Evolutionary conservation across 176 grass and related monocot genomes (phyloP).

Genomic region (Chrysopogon serrulatus): DNA sequence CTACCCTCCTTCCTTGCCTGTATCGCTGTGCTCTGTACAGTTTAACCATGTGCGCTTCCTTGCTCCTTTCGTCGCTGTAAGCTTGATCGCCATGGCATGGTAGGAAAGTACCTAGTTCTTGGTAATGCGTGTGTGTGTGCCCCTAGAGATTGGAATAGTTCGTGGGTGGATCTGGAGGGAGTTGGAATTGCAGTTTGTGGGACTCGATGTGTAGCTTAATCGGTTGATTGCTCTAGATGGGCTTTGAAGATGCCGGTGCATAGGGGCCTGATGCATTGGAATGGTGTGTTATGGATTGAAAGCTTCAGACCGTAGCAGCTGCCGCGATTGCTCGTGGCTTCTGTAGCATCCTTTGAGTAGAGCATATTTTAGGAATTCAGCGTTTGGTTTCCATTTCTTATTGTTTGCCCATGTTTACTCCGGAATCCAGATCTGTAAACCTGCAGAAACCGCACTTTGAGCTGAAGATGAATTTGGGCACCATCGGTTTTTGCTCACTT

Average conservation of each 20-base stretch:
- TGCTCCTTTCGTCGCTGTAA: neutral
- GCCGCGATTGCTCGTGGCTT: neutral
- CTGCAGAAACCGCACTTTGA: neutral
- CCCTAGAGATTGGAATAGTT: neutral
- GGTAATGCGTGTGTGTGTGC: slow-evolving; percentile 9
- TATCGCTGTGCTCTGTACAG: neutral
- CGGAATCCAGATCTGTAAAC: slow-evolving; percentile 20
- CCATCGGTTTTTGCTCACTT: neutral
- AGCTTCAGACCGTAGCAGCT: neutral
- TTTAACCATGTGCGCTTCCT: neutral
- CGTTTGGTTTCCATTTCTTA: slow-evolving; percentile 9
- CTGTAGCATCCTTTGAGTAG: neutral
- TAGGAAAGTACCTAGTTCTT: neutral
- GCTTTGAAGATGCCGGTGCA: neutral
- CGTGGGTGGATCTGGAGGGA: slow-evolving; percentile 20
- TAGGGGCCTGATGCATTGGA: neutral
- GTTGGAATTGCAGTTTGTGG: slow-evolving; percentile 20
- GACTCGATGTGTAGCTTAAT: slow-evolving; percentile 10
- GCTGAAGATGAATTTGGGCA: neutral
- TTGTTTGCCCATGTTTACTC: neutral
- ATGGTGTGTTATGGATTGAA: neutral
- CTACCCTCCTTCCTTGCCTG: neutral
- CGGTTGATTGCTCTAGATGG: slow-evolving; percentile 4
- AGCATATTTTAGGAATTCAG: slow-evolving; percentile 1
- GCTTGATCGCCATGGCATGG: neutral